Base-by-base conservation (phyloP, 2,329 filamentous ascomycete species). In the Colletotrichum paranaense region DNA sequence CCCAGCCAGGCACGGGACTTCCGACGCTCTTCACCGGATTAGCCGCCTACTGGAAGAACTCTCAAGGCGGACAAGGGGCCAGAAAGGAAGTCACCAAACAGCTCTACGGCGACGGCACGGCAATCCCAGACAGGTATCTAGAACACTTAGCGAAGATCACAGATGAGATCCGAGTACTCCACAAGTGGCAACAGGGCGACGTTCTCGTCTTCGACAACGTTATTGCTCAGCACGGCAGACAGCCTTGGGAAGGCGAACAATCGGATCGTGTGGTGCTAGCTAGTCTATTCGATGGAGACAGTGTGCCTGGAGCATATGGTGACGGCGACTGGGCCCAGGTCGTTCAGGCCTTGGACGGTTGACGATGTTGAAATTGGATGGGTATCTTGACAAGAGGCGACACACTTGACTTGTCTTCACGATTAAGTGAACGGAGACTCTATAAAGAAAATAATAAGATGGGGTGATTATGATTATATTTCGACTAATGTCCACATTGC, bases 191-290 rank as follows among this genome's bases (percentile, higher is more conserved):
- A 76, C 77, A 78, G 14, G 85, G 85, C 0, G 86, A 87, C 78
- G 84, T 88, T 4, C 78, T 87, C 12, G 84, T 88, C 1, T 87
- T 82, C 77, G 85, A 88, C 75, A 88, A 88, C 76, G 76, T 85
- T 19, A 83, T 87, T 77, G 82, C 85, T 1, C 86, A 88, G 78
- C 86, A 88, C 79, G 86, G 85, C 3, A 79, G 86, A 64, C 79
- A 87, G 77, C 85, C 86, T 0, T 87, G 86, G 86, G 78, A 82
- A 66, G 85, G 85, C 5, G 81, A 85, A 66, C 86, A 87, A 75
- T 75, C 76, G 1, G 85, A 87, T 77, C 81, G 85, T 0, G 81
- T 87, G 1, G 80, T 88, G 2, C 73, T 87, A 76, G 86, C 86
- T 8, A 87, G 85, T 76, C 74, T 87, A 26, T 87, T 85, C 74